Base-by-base conservation (phyloP, 2,329 filamentous ascomycete genomes). In the Botrytis squamosa region DNA sequence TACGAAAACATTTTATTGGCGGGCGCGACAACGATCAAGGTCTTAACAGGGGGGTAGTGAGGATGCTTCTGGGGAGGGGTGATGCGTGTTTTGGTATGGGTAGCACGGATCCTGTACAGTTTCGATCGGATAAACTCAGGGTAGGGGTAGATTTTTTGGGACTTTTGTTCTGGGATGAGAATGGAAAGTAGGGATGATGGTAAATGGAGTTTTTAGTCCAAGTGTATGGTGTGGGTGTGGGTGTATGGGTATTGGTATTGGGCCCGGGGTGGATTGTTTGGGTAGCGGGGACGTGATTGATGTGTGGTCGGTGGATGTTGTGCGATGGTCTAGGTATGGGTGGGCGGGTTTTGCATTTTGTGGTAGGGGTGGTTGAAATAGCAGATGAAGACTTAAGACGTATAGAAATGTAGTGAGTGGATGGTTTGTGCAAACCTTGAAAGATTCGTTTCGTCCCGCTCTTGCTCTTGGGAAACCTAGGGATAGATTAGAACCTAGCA, bases 1-100 rank as follows among this genome's bases (percentile, higher is more conserved):
- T 55, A 73, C 65, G 71, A 73, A 73, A 73, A 73, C 71, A 57
- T 70, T 38, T 71, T 73, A 73, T 71, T 73, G 67, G 72, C 60
- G 67, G 60, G 49, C 60, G 69, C 46, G 57, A 59, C 68, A 71
- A 65, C 72, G 72, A 74, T 74, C 72, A 74, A 55, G 72, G 65
- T 62, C 68, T 10, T 63, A 73, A 60, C 71, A 73, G 64, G 71
- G 71, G 65, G 46, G 65, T 36, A 70, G 44, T 67, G 46, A 57
- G 52, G 63, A 60, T 68, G 63, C 63, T 42, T 63, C 72, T 74
- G 49, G 59, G 72, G 72, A 73, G 67, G 72, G 67, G 68, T 68
- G 62, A 36, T 57, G 25, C 52, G 38, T 72, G 71, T 72, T 72
- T 68, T 55, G 70, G 71, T 68, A 68, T 55, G 36, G 52, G 71